These are phyloP conservation scores for Gossypium schwendimanii DNA, from an alignment of 441 rosid species.

Conservation along the genomic window DNA sequence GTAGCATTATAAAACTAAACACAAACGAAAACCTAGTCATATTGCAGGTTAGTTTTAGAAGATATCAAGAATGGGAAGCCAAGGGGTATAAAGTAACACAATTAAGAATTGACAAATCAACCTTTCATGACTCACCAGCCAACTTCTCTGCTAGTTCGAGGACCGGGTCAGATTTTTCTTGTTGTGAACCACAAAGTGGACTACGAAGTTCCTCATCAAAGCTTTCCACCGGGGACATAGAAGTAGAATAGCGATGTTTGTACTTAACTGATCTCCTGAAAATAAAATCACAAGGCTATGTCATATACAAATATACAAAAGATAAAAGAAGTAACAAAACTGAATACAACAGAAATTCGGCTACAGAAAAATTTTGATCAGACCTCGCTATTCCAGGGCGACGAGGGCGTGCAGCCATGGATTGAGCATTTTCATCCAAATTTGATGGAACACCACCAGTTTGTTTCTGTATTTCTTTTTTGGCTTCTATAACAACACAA, in stretches of 20 bases:
- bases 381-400: slow-evolving; percentile 42
- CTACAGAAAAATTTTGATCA: slow-evolving; percentile 5
- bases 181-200: slow-evolving; percentile 17
- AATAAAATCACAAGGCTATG: not conserved
- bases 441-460: slow-evolving; percentile 36
- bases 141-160: slow-evolving; percentile 18
- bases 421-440: slow-evolving; percentile 26
- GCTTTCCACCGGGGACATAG: too few species aligned
- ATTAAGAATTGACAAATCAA: not conserved
- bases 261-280: too few species aligned
- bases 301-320: slow-evolving; percentile 1
- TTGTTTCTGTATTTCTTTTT: slow-evolving; percentile 56
- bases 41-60: not conserved
- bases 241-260: too few species aligned
- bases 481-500: slow-evolving; percentile 3
- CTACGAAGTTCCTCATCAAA: not conserved
- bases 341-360: not conserved
- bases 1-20: slow-evolving; percentile 2
- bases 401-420: slow-evolving; percentile 17
- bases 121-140: slow-evolving; percentile 32
- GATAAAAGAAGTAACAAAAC: not conserved
- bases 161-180: slow-evolving; percentile 18
- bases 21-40: not conserved
- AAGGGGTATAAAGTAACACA: not conserved
- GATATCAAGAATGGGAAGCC: not conserved